Evolutionary conservation across 2,329 filamentous ascomycete genomes (phyloP).

Genomic region (Colletotrichum coccodes): DNA sequence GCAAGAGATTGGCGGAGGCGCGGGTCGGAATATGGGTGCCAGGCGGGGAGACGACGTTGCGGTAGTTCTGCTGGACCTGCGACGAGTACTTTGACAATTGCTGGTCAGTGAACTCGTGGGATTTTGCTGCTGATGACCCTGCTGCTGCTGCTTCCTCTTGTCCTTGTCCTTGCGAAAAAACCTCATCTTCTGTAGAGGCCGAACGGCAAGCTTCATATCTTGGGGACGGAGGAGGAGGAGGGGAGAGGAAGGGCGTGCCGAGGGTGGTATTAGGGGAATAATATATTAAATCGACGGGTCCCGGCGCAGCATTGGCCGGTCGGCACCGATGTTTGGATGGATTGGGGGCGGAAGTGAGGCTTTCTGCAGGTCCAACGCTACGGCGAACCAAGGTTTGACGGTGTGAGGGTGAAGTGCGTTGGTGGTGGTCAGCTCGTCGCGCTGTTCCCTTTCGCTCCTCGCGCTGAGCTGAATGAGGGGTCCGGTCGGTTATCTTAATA

Average conservation of each 20-base stretch:
- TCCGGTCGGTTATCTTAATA: background rate
- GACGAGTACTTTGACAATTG: constrained; percentile 30
- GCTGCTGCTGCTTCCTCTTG: constrained; percentile 33
- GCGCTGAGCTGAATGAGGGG: background rate
- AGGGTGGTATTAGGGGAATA: constrained; percentile 24
- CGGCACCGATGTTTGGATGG: constrained; percentile 18
- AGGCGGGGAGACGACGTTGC: constrained; percentile 22
- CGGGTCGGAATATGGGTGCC: constrained; percentile 48
- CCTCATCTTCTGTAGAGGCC: constrained; percentile 31
- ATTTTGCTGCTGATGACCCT: constrained; percentile 12
- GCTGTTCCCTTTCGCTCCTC: background rate
- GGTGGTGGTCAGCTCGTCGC: constrained; percentile 3
- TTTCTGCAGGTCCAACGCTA: constrained; percentile 29
- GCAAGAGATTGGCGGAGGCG: constrained; percentile 55
- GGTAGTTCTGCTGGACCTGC: constrained; percentile 30
- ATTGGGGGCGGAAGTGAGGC: constrained; percentile 19
- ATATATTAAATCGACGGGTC: constrained; percentile 31
- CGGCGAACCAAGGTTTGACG: constrained; percentile 18
- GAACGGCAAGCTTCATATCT: constrained; percentile 32
- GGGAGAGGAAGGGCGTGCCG: background rate
- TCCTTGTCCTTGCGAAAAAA: constrained; percentile 34
- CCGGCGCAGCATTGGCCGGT: constrained; percentile 24
- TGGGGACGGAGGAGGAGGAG: background rate
- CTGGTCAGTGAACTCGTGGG: constrained; percentile 20
- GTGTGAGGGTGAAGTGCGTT: background rate